A percentile compares a stretch with the other conserved stretches of the same genome.
Evolutionary conservation across 2,329 filamentous ascomycete species (phyloP).

Genomic region (Eurotiales sp.): DNA sequence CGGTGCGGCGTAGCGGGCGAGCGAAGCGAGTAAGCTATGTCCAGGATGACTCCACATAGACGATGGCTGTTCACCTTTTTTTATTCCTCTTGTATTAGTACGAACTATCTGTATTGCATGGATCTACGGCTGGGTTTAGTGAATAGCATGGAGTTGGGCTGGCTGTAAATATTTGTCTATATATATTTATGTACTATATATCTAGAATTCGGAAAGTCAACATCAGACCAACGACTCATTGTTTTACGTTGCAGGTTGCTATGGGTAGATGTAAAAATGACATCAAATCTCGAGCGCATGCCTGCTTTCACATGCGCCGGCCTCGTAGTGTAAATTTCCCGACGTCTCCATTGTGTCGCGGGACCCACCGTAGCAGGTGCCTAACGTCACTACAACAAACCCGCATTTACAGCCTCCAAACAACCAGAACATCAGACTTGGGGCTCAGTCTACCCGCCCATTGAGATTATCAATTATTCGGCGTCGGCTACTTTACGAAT

Average conservation of each 20-base stretch:
- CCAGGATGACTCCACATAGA: constrained; percentile 27
- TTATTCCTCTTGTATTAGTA: background rate
- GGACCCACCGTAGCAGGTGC: background rate
- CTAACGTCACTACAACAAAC: background rate
- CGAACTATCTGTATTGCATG: background rate
- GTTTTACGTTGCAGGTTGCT: constrained; percentile 15
- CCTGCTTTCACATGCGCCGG: background rate
- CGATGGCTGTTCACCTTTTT: too few relatives aligned
- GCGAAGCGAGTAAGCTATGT: constrained; percentile 33
- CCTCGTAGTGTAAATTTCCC: background rate
- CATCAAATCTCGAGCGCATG: background rate
- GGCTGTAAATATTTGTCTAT: background rate
- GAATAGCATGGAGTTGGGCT: background rate
- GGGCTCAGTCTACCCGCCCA: background rate
- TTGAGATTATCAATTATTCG: background rate
- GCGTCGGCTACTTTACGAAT: background rate
- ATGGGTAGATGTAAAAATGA: too few relatives aligned
- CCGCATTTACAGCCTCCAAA: background rate
- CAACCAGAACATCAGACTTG: background rate
- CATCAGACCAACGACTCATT: background rate
- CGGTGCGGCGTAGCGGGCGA: constrained; percentile 24
- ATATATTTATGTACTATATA: background rate
- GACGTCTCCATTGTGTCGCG: background rate
- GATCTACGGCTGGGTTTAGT: background rate
- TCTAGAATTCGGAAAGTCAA: background rate